phyloP scores from a whole-genome alignment of 768 basidiomycete genomes.

The Tulasnella sp. region DNA sequence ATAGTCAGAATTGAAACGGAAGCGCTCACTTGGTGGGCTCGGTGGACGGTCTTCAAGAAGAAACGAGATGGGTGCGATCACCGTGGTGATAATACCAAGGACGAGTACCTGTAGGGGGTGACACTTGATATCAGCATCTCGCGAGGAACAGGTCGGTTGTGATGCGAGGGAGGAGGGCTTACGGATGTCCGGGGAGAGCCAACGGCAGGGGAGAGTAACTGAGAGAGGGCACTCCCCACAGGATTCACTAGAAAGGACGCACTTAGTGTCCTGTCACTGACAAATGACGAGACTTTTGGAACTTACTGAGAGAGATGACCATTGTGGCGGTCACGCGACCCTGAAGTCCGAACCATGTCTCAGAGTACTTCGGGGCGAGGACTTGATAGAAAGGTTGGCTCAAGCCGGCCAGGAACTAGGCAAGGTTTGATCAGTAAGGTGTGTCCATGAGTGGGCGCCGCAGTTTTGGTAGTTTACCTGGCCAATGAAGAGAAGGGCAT shows the following conservation, averaged over 20 bases:
- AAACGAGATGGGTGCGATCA: conserved; percentile 54
- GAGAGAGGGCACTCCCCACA: conserved; percentile 67
- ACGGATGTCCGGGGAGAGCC: conserved; percentile 58
- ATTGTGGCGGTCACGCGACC: conserved; percentile 77
- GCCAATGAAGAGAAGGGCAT: conserved; percentile 64
- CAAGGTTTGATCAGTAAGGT: not conserved
- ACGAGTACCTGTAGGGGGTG: conserved; percentile 35
- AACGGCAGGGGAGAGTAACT: conserved; percentile 64
- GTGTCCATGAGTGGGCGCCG: not conserved
- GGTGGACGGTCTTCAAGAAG: conserved; percentile 62
- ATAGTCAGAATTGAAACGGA: not conserved
- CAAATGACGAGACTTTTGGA: conserved; percentile 1
- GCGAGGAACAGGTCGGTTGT: conserved; percentile 45
- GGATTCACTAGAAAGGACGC: conserved; percentile 53
- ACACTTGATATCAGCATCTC: not conserved
- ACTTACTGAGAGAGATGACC: conserved; percentile 48
- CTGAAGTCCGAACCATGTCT: conserved; percentile 75
- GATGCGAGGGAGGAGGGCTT: conserved; percentile 38
- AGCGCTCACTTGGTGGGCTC: conserved; percentile 66
- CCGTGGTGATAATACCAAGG: conserved; percentile 68
- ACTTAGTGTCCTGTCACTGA: not conserved
- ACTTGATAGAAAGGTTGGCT: conserved; percentile 74
- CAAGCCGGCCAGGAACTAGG: conserved; percentile 58
- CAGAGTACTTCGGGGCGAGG: conserved; percentile 74
- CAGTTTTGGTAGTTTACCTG: conserved; percentile 49